Conservation (phyloP, 2,329 filamentous ascomycete genomes). For the Cladophialophora yegresii region DNA sequence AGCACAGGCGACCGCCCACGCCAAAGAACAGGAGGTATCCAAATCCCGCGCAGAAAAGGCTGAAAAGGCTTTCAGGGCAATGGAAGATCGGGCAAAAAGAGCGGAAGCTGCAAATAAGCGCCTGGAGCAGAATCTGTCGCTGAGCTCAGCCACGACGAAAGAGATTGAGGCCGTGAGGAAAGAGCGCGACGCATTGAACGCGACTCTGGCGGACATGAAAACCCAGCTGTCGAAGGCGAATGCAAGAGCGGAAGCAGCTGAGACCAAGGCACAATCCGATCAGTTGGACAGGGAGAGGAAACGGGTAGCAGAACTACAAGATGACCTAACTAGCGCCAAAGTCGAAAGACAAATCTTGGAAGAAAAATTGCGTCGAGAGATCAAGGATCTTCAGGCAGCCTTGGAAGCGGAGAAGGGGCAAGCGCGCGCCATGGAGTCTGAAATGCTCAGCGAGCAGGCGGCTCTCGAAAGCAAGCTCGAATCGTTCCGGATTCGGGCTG, state of each 20-base stretch:
- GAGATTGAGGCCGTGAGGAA: constrained; percentile 63
- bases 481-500: constrained; percentile 76
- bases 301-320: constrained; percentile 57
- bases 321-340: constrained; percentile 64
- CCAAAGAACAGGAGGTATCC: constrained; percentile 53
- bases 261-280: constrained; percentile 67
- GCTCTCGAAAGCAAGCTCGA: constrained; percentile 87
- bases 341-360: constrained; percentile 75
- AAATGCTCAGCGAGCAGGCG: constrained; percentile 75
- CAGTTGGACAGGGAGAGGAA: constrained; percentile 67
- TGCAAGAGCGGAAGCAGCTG: constrained; percentile 66
- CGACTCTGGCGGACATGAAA: constrained; percentile 68
- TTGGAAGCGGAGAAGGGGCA: constrained; percentile 72
- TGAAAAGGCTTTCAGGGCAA: constrained; percentile 55
- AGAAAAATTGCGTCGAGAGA: constrained; percentile 69
- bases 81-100: constrained; percentile 60
- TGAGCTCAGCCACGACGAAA: constrained; percentile 54
- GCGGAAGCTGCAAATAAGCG: constrained; percentile 61
- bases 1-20: constrained; percentile 54
- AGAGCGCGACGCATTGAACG: constrained; percentile 65
- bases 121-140: constrained; percentile 57
- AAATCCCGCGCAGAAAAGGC: constrained; percentile 60
- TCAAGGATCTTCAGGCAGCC: constrained; percentile 72
- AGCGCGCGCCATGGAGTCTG: constrained; percentile 67
- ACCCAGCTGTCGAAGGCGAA: constrained; percentile 68